phyloP scores from a whole-genome alignment of 2,329 filamentous ascomycete species.

The Aspergillus hortae region DNA sequence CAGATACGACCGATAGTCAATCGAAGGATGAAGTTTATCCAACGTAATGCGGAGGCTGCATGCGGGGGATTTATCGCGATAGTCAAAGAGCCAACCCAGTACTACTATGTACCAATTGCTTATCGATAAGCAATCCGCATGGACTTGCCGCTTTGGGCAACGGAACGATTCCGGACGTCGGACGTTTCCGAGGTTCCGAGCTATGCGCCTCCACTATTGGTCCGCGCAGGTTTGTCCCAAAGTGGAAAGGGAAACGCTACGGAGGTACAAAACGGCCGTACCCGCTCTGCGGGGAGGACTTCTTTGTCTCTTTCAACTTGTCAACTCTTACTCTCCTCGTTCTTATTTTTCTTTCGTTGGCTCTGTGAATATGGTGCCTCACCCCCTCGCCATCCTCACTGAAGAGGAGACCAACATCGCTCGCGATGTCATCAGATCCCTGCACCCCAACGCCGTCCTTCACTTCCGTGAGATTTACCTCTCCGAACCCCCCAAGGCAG shows the following conservation, averaged over 20 bases:
- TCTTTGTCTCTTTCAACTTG: background rate
- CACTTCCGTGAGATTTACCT: conserved; percentile 51
- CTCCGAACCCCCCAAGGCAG: conserved; percentile 48
- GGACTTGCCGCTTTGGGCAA: background rate
- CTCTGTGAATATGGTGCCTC: conserved; percentile 21
- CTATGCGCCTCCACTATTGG: background rate
- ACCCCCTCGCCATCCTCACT: conserved; percentile 34
- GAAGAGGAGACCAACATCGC: conserved; percentile 31
- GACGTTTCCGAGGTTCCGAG: background rate
- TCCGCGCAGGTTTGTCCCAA: background rate
- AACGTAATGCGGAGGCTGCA: too few relatives aligned
- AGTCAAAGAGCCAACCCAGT: too few relatives aligned
- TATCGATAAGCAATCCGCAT: background rate
- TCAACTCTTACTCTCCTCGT: background rate
- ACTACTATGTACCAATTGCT: too few relatives aligned
- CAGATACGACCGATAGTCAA: too few relatives aligned
- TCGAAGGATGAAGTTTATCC: too few relatives aligned
- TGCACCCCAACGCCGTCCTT: conserved; percentile 29
- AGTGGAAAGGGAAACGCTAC: background rate
- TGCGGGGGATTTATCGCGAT: too few relatives aligned
- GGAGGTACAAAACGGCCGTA: background rate
- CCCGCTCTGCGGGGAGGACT: background rate
- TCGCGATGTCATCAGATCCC: conserved; percentile 29
- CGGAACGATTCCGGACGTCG: background rate
- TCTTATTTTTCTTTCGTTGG: background rate